phyloP scores from a whole-genome alignment of 345 rosid species.

The Pseudoturritis turrita region DNA sequence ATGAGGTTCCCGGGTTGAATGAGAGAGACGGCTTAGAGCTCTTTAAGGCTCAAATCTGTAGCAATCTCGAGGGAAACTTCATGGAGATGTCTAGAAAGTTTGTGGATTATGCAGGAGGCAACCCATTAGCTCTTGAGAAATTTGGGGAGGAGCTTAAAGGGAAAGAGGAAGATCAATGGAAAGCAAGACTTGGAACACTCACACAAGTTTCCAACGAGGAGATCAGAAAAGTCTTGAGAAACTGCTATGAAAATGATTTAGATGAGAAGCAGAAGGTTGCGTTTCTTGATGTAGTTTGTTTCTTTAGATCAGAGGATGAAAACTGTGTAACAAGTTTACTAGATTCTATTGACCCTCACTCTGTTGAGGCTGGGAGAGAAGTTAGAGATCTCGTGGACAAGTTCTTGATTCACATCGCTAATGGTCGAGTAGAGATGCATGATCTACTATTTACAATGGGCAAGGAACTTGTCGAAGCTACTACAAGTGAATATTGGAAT shows the following conservation, averaged over 20 bases:
- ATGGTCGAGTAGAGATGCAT: slow-evolving; percentile 21
- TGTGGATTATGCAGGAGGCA: slow-evolving; percentile 21
- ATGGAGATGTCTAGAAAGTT: slow-evolving; percentile 14
- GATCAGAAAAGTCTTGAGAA: not conserved
- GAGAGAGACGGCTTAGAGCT: slow-evolving; percentile 13
- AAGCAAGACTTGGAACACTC: not conserved
- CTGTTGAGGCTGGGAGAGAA: not conserved
- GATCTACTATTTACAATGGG: slow-evolving; percentile 20
- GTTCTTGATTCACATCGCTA: not conserved
- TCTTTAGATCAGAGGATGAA: slow-evolving; percentile 13
- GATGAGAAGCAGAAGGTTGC: not conserved
- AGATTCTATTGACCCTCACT: not conserved
- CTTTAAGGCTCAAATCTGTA: not conserved
- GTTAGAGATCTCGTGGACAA: slow-evolving; percentile 12
- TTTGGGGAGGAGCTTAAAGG: slow-evolving; percentile 13
- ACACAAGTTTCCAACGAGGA: not conserved
- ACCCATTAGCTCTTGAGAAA: slow-evolving; percentile 35
- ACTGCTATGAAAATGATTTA: slow-evolving; percentile 19
- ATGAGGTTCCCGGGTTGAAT: slow-evolving; percentile 11
- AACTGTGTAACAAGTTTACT: not conserved
- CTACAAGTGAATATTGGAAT: slow-evolving; percentile 1
- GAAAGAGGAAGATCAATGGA: slow-evolving; percentile 9
- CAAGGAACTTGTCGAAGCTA: not conserved
- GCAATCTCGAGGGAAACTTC: not conserved
- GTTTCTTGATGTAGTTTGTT: slow-evolving; percentile 37